These are phyloP conservation scores for Coccomyxa sp. DNA, from an alignment of 139 green algal genomes.

Conservation along the genomic window DNA sequence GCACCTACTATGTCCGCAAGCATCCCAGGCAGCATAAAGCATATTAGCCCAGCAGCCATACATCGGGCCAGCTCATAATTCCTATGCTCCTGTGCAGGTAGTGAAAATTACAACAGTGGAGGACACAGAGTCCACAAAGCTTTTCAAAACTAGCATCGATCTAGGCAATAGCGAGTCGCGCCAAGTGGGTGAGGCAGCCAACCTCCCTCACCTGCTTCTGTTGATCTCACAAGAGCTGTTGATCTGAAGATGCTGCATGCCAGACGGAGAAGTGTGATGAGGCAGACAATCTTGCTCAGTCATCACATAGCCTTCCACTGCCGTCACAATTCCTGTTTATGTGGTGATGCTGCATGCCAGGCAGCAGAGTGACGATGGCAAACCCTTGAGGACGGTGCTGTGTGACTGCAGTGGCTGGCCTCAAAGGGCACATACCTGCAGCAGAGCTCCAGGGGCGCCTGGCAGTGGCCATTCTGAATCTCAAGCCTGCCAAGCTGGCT, in stretches of 20 bases:
- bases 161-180: slow-evolving; percentile 26
- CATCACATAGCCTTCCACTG: too few relatives aligned
- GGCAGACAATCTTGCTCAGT: too few relatives aligned
- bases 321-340: too few relatives aligned
- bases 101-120: slow-evolving; percentile 24
- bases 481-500: slow-evolving; percentile 36
- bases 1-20: too few relatives aligned
- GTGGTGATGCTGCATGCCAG: neutral
- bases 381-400: too few relatives aligned
- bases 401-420: slow-evolving; percentile 18
- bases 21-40: too few relatives aligned
- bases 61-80: too few relatives aligned
- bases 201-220: neutral
- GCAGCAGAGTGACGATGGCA: neutral
- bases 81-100: too few relatives aligned
- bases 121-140: slow-evolving; percentile 39
- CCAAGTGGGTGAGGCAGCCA: slow-evolving; percentile 24
- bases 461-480: slow-evolving; percentile 27
- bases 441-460: slow-evolving; percentile 15
- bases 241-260: too few relatives aligned
- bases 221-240: too few relatives aligned
- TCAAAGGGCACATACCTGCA: slow-evolving; percentile 7
- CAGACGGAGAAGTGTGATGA: too few relatives aligned
- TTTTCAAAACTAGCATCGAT: slow-evolving; percentile 45
- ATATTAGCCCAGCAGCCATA: too few relatives aligned